These are phyloP conservation scores for Chaetothyriales sp. DNA, from an alignment of 2,329 filamentous ascomycete species.

Conservation along the genomic window DNA sequence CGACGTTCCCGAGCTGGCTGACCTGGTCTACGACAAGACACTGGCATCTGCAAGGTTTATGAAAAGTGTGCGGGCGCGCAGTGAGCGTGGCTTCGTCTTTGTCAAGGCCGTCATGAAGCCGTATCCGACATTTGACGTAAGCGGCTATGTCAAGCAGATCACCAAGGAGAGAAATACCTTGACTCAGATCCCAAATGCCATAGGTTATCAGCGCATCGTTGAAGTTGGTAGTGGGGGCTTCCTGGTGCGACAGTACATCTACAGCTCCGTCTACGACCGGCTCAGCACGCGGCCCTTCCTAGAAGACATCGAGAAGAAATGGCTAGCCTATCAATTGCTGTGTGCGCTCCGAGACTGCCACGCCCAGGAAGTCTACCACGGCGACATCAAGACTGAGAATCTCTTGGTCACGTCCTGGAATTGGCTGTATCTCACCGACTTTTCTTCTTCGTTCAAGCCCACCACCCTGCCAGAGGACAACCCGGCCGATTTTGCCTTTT, in stretches of 20 bases:
- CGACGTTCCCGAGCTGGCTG: constrained; percentile 80
- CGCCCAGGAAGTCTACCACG: constrained; percentile 76
- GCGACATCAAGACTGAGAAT: constrained; percentile 98
- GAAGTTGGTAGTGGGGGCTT: constrained; percentile 88
- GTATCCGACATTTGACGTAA: constrained; percentile 66
- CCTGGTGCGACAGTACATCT: constrained; percentile 84
- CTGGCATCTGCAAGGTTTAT: constrained; percentile 88
- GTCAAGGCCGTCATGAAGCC: constrained; percentile 94
- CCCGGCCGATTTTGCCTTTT: constrained; percentile 93
- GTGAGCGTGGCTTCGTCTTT: constrained; percentile 80
- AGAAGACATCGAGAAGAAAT: constrained; percentile 97
- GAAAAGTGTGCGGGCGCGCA: constrained; percentile 84
- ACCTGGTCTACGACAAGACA: constrained; percentile 82
- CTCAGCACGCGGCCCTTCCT: constrained; percentile 89
- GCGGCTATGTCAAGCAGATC: constrained; percentile 63
- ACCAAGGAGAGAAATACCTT: constrained; percentile 68
- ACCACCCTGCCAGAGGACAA: constrained; percentile 91
- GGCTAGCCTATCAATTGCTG: constrained; percentile 89
- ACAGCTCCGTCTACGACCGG: constrained; percentile 93
- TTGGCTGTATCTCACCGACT: constrained; percentile 96
- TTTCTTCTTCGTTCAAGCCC: constrained; percentile 90
- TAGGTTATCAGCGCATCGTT: constrained; percentile 78
- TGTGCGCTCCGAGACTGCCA: constrained; percentile 90
- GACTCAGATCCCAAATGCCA: constrained; percentile 73
- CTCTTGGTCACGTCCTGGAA: constrained; percentile 97